Evolutionary conservation across 176 grass and related monocot species (phyloP).

Genomic region (Eleusine coracana): DNA sequence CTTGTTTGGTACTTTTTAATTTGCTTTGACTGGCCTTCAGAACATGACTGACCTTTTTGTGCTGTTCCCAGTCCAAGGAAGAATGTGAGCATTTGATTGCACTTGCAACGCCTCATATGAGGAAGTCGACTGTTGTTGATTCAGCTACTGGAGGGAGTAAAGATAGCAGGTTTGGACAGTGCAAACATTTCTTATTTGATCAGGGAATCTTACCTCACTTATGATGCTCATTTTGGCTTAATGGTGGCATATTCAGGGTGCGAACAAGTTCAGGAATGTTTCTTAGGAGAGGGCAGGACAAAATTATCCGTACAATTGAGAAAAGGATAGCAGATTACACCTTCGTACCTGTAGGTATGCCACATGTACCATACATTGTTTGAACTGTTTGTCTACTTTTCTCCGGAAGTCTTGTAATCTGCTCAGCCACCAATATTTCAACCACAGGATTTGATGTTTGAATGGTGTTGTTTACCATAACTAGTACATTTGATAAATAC

Average conservation of each 20-base stretch:
- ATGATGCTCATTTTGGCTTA: conserved; percentile 9
- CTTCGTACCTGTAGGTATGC: conserved; percentile 92
- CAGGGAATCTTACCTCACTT: conserved; percentile 13
- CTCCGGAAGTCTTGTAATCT: background rate
- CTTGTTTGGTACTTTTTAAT: conserved; percentile 17
- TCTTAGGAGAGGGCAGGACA: conserved; percentile 89
- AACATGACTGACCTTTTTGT: conserved; percentile 31
- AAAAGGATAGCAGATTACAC: conserved; percentile 95
- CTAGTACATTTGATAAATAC: background rate
- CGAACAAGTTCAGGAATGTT: conserved; percentile 96
- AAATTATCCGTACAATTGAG: conserved; percentile 74
- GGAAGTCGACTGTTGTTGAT: conserved; percentile 94
- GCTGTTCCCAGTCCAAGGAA: conserved; percentile 80
- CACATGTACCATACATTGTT: conserved; percentile 6
- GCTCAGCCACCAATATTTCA: background rate
- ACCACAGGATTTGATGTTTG: background rate
- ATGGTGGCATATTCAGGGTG: conserved; percentile 56
- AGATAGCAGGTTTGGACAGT: conserved; percentile 81
- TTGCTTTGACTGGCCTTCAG: conserved; percentile 2
- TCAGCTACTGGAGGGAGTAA: conserved; percentile 73
- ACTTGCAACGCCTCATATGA: conserved; percentile 85
- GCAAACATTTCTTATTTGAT: conserved; percentile 15
- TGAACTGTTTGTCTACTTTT: background rate
- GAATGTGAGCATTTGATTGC: conserved; percentile 93
- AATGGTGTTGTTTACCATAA: conserved; percentile 19